Conservation (phyloP, 805 yeast genomes). For the Candida anglica region DNA sequence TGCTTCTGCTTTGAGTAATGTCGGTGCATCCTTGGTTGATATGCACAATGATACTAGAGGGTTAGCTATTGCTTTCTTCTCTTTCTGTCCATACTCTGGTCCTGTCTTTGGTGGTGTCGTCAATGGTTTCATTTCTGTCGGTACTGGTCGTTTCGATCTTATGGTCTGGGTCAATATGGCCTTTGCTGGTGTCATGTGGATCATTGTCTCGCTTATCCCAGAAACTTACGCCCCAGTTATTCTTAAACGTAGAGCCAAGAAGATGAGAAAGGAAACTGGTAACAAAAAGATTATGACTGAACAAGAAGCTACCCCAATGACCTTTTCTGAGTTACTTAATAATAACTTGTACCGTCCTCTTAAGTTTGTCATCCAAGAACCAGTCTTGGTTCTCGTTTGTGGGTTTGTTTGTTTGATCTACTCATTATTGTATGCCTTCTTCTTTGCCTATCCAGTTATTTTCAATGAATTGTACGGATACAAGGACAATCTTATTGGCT, state of each 20-base stretch:
- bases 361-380: constrained; percentile 73
- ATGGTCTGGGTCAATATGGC: constrained; percentile 92
- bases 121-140: constrained; percentile 78
- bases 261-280: constrained; percentile 74
- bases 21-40: constrained; percentile 90
- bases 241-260: constrained; percentile 60
- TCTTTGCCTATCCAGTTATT: constrained; percentile 92
- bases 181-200: constrained; percentile 82
- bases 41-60: constrained; percentile 82
- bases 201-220: constrained; percentile 63
- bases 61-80: constrained; percentile 84
- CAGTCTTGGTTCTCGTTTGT: constrained; percentile 80
- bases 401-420: constrained; percentile 84
- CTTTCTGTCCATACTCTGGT: constrained; percentile 90
- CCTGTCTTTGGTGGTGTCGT: constrained; percentile 88
- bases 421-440: constrained; percentile 87
- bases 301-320: constrained; percentile 79
- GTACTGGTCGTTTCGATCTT: constrained; percentile 63
- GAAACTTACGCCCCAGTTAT: constrained; percentile 89
- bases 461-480: constrained; percentile 73
- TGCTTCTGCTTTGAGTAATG: constrained; percentile 77
- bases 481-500: constrained; percentile 73
- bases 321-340: constrained; percentile 62
- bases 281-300: constrained; percentile 84
- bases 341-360: constrained; percentile 79